These are phyloP conservation scores for Ilex aquifolium DNA, from an alignment of 257 asterid genomes.

Conservation along the genomic window DNA sequence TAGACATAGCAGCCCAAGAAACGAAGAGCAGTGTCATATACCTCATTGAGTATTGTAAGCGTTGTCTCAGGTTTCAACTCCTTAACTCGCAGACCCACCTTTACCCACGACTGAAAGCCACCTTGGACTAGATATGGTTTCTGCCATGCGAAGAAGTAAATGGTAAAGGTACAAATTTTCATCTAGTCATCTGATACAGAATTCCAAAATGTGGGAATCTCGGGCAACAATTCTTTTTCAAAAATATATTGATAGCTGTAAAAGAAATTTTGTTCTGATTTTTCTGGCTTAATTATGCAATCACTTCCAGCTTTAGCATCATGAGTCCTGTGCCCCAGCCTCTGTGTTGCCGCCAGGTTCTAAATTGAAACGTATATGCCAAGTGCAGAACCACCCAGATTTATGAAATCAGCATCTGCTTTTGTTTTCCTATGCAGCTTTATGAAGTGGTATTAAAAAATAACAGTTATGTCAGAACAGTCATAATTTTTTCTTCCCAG, in stretches of 20 bases:
- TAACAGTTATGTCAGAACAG: background rate
- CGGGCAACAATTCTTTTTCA: background rate
- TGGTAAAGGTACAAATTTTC: background rate
- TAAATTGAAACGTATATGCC: background rate
- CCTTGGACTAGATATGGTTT: constrained; percentile 71
- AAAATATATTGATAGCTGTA: background rate
- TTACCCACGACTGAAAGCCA: constrained; percentile 83
- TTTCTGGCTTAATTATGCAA: background rate
- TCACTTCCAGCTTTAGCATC: background rate
- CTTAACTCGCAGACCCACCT: constrained; percentile 65
- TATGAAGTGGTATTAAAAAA: background rate
- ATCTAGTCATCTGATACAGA: background rate
- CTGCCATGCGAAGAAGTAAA: constrained; percentile 27
- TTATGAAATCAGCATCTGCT: background rate
- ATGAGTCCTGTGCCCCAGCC: background rate
- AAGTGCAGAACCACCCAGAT: background rate
- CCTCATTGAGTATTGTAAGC: constrained; percentile 78
- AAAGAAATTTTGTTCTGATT: background rate
- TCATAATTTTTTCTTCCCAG: too few species aligned
- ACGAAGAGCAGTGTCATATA: constrained; percentile 4
- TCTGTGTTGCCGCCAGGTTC: background rate
- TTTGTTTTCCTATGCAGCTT: background rate
- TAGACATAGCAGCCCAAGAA: too few species aligned
- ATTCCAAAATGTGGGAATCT: background rate
- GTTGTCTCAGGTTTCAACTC: constrained; percentile 80